Evolutionary conservation across 192 early-diverging fungal genomes (phyloP).

Genomic region (Lobosporangium transversale): DNA sequence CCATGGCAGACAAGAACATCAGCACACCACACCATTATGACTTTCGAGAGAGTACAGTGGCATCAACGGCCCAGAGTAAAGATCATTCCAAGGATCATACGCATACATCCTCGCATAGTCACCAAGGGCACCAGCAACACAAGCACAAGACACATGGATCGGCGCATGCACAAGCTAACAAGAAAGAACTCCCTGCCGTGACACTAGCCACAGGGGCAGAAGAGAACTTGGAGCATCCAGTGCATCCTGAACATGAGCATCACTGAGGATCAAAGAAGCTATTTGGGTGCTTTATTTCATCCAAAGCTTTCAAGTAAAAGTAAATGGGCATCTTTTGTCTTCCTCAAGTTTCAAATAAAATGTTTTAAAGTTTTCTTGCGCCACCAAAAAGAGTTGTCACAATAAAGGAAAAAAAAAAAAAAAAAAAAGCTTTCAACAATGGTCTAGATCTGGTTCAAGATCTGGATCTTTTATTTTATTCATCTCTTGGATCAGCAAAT

Average conservation of each 20-base stretch:
- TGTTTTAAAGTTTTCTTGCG: no score
- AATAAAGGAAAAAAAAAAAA: no score
- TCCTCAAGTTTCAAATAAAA: not conserved
- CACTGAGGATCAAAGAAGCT: not conserved
- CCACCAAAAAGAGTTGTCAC: no score
- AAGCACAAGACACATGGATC: not conserved
- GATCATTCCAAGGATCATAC: slow-evolving; percentile 3
- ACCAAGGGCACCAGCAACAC: not conserved
- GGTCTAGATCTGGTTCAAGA: no score
- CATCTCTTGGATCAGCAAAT: not conserved
- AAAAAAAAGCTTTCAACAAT: no score
- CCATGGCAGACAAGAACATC: slow-evolving; percentile 25
- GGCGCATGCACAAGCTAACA: not conserved
- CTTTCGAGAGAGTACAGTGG: slow-evolving; percentile 29
- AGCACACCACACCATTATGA: slow-evolving; percentile 12
- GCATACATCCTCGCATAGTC: not conserved
- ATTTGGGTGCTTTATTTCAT: not conserved
- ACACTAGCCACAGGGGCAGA: slow-evolving; percentile 29
- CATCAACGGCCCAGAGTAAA: not conserved
- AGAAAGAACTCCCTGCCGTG: slow-evolving; percentile 12
- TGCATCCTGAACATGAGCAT: slow-evolving; percentile 22
- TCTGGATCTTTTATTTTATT: not conserved
- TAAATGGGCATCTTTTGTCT: not conserved
- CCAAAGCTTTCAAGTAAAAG: not conserved
- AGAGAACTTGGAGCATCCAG: slow-evolving; percentile 35